Conservation (phyloP, 2,329 filamentous ascomycete genomes). For the Talaromyces marneffei region DNA sequence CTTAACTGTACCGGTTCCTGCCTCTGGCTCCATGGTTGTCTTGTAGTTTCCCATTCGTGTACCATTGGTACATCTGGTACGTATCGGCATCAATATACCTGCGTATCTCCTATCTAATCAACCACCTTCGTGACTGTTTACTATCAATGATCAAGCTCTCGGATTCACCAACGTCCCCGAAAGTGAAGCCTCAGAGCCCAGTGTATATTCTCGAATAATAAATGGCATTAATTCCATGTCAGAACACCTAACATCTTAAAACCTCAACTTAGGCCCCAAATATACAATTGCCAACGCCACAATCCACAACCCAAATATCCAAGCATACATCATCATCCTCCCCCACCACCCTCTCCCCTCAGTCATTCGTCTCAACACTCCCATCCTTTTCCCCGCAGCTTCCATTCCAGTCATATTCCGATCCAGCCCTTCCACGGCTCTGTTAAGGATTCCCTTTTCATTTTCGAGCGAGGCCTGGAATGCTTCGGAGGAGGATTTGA, state of each 20-base stretch:
- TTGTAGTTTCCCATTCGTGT: not conserved
- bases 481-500: conserved; percentile 67
- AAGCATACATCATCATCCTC: conserved; percentile 73
- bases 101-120: too few relatives aligned
- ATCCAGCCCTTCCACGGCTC: conserved; percentile 69
- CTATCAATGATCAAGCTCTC: not conserved
- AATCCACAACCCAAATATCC: conserved; percentile 79
- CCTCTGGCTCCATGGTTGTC: not conserved
- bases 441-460: conserved; percentile 64
- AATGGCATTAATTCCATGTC: not conserved
- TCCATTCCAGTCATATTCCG: conserved; percentile 71
- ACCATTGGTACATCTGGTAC: not conserved
- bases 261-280: conserved; percentile 79
- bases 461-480: conserved; percentile 70
- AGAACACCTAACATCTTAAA: conserved; percentile 50
- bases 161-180: not conserved
- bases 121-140: too few relatives aligned
- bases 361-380: conserved; percentile 67
- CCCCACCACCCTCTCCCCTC: conserved; percentile 88
- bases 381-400: conserved; percentile 70
- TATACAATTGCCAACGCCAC: conserved; percentile 73
- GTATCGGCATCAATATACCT: too few relatives aligned
- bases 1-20: not conserved
- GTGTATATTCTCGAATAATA: not conserved
- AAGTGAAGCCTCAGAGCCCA: not conserved